These are phyloP conservation scores for Psilocybe mexicana DNA, from an alignment of 1,284 basidiomycete genomes.

Conservation along the genomic window DNA sequence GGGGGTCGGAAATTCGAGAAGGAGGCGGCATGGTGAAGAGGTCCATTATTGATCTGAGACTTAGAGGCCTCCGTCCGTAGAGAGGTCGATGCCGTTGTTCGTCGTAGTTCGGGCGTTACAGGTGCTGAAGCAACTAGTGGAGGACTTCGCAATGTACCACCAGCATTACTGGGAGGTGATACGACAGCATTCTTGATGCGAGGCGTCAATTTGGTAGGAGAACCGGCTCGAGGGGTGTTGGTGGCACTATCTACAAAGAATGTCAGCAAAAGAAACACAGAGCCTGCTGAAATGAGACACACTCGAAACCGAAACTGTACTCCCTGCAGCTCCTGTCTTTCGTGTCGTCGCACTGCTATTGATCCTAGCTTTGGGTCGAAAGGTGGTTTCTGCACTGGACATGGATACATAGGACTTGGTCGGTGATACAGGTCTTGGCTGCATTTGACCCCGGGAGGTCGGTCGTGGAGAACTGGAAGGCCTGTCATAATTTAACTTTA, in stretches of 20 bases:
- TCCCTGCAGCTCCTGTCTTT: conserved; percentile 36
- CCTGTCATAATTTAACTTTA: conserved; percentile 34
- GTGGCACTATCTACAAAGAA: conserved; percentile 18
- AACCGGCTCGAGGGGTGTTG: conserved; percentile 32
- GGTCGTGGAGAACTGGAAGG: conserved; percentile 28
- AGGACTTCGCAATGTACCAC: conserved; percentile 20
- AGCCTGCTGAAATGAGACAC: neutral
- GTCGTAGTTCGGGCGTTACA: conserved; percentile 22
- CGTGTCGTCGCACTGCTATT: conserved; percentile 54
- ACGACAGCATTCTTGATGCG: conserved; percentile 27
- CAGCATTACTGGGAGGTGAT: conserved; percentile 27
- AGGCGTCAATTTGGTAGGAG: conserved; percentile 32
- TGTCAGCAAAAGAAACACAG: neutral
- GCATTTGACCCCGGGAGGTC: conserved; percentile 32
- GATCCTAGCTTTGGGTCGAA: conserved; percentile 61
- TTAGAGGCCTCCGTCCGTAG: conserved; percentile 15
- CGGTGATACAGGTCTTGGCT: conserved; percentile 40
- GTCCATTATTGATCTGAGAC: conserved; percentile 20
- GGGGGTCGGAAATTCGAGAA: conserved; percentile 29
- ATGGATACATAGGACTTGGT: conserved; percentile 40
- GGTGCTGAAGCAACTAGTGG: conserved; percentile 24
- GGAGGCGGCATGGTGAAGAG: conserved; percentile 30
- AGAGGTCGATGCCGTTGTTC: conserved; percentile 17
- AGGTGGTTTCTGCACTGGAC: conserved; percentile 31
- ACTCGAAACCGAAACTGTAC: conserved; percentile 17